phyloP scores from a whole-genome alignment of 2,329 filamentous ascomycete species.

The Xylariaceae sp. region DNA sequence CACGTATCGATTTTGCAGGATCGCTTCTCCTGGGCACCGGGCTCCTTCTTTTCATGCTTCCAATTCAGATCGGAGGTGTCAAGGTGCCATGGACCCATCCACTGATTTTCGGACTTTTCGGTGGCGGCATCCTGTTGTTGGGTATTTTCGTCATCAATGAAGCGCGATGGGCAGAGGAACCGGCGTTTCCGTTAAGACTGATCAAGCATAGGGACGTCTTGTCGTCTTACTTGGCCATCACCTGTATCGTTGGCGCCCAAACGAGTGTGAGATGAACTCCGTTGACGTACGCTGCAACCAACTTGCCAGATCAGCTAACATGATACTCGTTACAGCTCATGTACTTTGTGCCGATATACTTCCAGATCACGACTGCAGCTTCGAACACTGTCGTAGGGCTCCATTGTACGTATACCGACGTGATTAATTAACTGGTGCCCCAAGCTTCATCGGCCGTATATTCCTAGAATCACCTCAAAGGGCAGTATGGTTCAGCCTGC shows the following conservation, averaged over 20 bases:
- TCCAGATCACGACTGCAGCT: slow-evolving; percentile 55
- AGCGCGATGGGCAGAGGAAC: slow-evolving; percentile 44
- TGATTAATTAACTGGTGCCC: not conserved
- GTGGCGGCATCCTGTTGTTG: slow-evolving; percentile 27
- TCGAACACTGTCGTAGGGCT: slow-evolving; percentile 54
- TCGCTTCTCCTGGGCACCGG: slow-evolving; percentile 39
- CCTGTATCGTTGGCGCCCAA: slow-evolving; percentile 53
- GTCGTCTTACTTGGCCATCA: slow-evolving; percentile 47
- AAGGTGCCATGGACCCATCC: slow-evolving; percentile 38
- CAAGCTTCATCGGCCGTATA: not conserved
- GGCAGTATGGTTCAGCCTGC: not conserved
- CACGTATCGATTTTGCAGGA: slow-evolving; percentile 55
- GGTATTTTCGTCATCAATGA: slow-evolving; percentile 36
- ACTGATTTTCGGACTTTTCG: slow-evolving; percentile 31
- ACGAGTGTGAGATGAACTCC: slow-evolving; percentile 40
- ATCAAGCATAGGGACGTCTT: slow-evolving; percentile 48
- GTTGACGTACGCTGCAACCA: not conserved
- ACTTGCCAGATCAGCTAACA: slow-evolving; percentile 7
- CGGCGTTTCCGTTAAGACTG: slow-evolving; percentile 54
- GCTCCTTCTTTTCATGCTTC: slow-evolving; percentile 36
- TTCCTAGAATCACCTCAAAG: not conserved
- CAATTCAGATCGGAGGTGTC: slow-evolving; percentile 37
- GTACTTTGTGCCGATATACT: slow-evolving; percentile 64
- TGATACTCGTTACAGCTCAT: slow-evolving; percentile 41
- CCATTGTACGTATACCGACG: slow-evolving; percentile 34